Evolutionary conservation across 2,329 filamentous ascomycete species (phyloP).

Genomic region (Alternaria arborescens): DNA sequence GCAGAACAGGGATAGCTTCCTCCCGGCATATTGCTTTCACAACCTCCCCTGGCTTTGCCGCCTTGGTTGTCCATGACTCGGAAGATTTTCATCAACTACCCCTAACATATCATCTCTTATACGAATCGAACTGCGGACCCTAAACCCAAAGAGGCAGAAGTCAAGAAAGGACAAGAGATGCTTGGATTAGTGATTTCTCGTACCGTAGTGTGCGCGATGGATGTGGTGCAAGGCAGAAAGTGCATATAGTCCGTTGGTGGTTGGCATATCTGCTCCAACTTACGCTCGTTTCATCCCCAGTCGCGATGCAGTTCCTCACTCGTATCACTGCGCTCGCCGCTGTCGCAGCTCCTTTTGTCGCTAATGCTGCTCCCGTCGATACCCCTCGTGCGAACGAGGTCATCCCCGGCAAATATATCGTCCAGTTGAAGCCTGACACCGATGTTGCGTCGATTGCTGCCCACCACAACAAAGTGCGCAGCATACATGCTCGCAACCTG

Average conservation of each 20-base stretch:
- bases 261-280: neutral
- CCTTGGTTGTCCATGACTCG: slow-evolving; percentile 4
- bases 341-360: slow-evolving; percentile 33
- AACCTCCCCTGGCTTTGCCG: slow-evolving; percentile 1
- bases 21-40: neutral
- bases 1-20: neutral
- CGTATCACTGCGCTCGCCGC: slow-evolving; percentile 35
- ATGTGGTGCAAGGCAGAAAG: slow-evolving; percentile 4
- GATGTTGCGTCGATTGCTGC: slow-evolving; percentile 35
- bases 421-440: slow-evolving; percentile 52
- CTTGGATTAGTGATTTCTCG: neutral
- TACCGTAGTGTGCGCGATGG: neutral
- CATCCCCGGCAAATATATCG: slow-evolving; percentile 55
- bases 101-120: neutral
- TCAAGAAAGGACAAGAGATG: slow-evolving; percentile 11
- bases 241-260: neutral
- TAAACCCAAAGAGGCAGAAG: slow-evolving; percentile 11
- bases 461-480: slow-evolving; percentile 38
- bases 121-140: neutral
- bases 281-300: neutral
- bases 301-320: slow-evolving; percentile 40
- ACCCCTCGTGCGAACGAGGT: slow-evolving; percentile 14
- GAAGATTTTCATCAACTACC: neutral
- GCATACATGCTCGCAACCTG: slow-evolving; percentile 42
- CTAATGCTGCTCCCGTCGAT: slow-evolving; percentile 31